Evolutionary conservation across 495 filamentous ascomycete species (phyloP).

Genomic region (Mytilinidion resinicola): DNA sequence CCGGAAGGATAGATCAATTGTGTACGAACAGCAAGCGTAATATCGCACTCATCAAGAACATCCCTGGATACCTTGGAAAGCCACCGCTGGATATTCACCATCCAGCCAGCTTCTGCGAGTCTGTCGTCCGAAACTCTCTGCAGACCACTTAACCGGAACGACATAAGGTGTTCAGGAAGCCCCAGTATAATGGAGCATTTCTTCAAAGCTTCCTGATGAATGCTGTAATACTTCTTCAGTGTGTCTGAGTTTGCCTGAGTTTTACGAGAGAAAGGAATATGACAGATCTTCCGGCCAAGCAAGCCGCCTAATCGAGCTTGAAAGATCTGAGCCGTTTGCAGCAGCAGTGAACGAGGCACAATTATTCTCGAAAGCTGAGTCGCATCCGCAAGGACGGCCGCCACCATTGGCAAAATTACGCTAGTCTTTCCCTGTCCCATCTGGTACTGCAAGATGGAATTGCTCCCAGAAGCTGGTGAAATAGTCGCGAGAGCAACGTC

Average conservation of each 20-base stretch:
- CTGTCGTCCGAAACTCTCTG: slow-evolving; percentile 41
- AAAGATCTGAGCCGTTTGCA: slow-evolving; percentile 46
- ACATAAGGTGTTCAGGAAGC: slow-evolving; percentile 46
- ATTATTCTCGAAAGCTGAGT: slow-evolving; percentile 43
- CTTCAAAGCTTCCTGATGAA: slow-evolving; percentile 26
- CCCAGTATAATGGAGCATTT: slow-evolving; percentile 41
- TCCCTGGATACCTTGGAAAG: slow-evolving; percentile 42
- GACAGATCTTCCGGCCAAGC: slow-evolving; percentile 39
- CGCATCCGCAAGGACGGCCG: slow-evolving; percentile 43
- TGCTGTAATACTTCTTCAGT: slow-evolving; percentile 33
- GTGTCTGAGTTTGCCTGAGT: slow-evolving; percentile 31
- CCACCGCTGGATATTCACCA: slow-evolving; percentile 45
- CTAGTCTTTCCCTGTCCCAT: slow-evolving; percentile 48
- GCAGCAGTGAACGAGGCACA: slow-evolving; percentile 46
- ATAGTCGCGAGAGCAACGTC: slow-evolving; percentile 49
- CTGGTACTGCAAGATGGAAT: slow-evolving; percentile 52
- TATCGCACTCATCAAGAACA: slow-evolving; percentile 53
- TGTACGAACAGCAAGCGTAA: slow-evolving; percentile 41
- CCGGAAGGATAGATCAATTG: slow-evolving; percentile 45
- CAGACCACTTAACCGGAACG: slow-evolving; percentile 45
- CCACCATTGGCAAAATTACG: slow-evolving; percentile 50
- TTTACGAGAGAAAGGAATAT: slow-evolving; percentile 50
- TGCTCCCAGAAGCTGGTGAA: slow-evolving; percentile 37
- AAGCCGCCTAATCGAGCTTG: slow-evolving; percentile 45
- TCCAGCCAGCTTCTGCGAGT: slow-evolving; percentile 35